phyloP scores from a whole-genome alignment of 768 basidiomycete species.

The Boletus edulis region DNA sequence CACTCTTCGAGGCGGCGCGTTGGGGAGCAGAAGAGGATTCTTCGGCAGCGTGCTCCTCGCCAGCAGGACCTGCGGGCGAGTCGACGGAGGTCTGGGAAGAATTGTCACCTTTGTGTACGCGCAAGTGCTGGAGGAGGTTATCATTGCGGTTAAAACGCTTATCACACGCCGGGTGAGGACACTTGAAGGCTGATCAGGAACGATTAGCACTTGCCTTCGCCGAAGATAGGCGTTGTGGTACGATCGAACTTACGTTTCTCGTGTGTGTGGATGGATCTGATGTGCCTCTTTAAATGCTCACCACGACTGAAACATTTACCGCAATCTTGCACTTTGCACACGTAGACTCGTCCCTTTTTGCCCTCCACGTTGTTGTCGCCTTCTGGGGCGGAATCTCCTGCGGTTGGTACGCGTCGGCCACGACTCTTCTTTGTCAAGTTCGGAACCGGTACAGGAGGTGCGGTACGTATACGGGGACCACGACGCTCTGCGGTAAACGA shows the following conservation, averaged over 20 bases:
- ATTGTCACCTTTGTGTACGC: constrained; percentile 55
- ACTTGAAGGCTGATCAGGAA: constrained; percentile 61
- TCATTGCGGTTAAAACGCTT: constrained; percentile 79
- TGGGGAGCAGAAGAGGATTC: constrained; percentile 21
- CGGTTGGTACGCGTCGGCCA: constrained; percentile 71
- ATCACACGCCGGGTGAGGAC: constrained; percentile 62
- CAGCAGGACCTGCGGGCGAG: constrained; percentile 23
- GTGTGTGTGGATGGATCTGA: constrained; percentile 71
- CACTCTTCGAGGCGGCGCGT: constrained; percentile 24
- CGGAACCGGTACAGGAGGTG: constrained; percentile 68
- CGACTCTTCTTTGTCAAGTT: constrained; percentile 80
- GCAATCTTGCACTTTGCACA: constrained; percentile 67
- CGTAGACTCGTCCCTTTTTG: constrained; percentile 41
- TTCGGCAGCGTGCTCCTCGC: constrained; percentile 24
- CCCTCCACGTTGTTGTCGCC: constrained; percentile 24
- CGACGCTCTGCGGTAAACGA: constrained; percentile 40
- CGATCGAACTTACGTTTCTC: constrained; percentile 63
- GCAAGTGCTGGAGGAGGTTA: constrained; percentile 76
- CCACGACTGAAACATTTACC: constrained; percentile 71
- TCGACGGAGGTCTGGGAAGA: constrained; percentile 34
- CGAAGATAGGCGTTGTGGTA: constrained; percentile 14
- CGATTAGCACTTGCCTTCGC: constrained; percentile 18
- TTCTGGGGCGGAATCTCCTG: constrained; percentile 25
- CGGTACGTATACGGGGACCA: constrained; percentile 49
- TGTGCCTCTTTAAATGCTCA: constrained; percentile 76